phyloP scores from a whole-genome alignment of 768 basidiomycete species.

The Rhizopogon vesiculosus region DNA sequence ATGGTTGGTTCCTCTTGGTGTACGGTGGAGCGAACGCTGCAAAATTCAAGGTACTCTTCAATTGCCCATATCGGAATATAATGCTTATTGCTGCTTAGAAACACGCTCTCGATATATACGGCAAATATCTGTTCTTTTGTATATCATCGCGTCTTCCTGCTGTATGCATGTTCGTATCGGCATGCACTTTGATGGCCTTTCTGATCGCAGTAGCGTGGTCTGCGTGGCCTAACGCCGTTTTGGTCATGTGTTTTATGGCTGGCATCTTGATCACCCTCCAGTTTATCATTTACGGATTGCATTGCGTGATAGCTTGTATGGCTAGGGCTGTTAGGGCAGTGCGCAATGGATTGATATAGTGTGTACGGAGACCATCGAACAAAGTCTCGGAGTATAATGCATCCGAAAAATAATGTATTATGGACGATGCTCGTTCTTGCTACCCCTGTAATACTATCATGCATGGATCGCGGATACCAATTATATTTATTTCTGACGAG shows the following conservation, averaged over 20 bases:
- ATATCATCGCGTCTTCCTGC: slow-evolving; percentile 62
- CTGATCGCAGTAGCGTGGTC: slow-evolving; percentile 56
- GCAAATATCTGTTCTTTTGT: slow-evolving; percentile 63
- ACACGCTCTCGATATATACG: slow-evolving; percentile 53
- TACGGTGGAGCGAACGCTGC: slow-evolving; percentile 50
- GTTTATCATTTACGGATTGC: slow-evolving; percentile 55
- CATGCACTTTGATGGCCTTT: slow-evolving; percentile 55
- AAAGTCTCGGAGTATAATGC: background rate
- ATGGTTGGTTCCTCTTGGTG: slow-evolving; percentile 61
- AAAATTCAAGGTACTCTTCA: slow-evolving; percentile 49
- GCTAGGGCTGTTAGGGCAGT: slow-evolving; percentile 1
- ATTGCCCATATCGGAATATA: too few relatives aligned
- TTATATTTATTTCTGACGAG: too few relatives aligned
- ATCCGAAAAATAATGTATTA: background rate
- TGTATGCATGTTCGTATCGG: slow-evolving; percentile 53
- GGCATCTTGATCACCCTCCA: slow-evolving; percentile 61
- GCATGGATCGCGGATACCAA: too few relatives aligned
- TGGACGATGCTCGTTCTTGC: background rate
- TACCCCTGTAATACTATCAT: background rate
- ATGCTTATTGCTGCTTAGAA: slow-evolving; percentile 20
- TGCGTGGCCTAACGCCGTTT: slow-evolving; percentile 59
- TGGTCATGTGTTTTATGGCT: slow-evolving; percentile 51
- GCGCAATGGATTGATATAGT: slow-evolving; percentile 11
- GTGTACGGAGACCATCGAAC: background rate
- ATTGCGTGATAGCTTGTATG: slow-evolving; percentile 16